phyloP scores from a whole-genome alignment of 1,139 yeast genomes.

The Suzukiozyma palmioleophila region DNA sequence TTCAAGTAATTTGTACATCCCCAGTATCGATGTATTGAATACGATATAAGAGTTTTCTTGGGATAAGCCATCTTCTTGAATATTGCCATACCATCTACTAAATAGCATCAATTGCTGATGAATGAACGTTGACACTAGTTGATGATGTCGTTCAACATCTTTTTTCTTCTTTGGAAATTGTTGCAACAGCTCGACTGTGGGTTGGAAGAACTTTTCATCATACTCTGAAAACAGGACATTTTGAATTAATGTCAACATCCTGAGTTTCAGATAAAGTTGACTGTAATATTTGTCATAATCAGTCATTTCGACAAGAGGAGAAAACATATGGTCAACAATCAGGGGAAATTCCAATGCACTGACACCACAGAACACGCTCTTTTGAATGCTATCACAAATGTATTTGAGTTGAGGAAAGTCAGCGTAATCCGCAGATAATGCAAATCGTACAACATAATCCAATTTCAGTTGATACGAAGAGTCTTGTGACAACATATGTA shows the following conservation, averaged over 20 bases:
- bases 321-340: conserved; percentile 14
- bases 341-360: conserved; percentile 11
- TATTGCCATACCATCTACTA: background rate
- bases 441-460: conserved; percentile 16
- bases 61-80: background rate
- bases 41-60: conserved; percentile 4
- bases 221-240: conserved; percentile 1
- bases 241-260: background rate
- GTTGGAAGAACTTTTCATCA: conserved; percentile 3
- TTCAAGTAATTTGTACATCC: conserved; percentile 7
- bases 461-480: conserved; percentile 9
- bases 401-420: conserved; percentile 3
- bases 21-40: conserved; percentile 8
- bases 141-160: background rate
- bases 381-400: conserved; percentile 12
- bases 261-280: conserved; percentile 1
- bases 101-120: background rate
- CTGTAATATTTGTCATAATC: conserved; percentile 2
- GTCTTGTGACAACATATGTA: conserved; percentile 5
- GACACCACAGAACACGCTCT: conserved; percentile 7
- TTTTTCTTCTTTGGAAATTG: background rate
- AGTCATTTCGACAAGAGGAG: conserved; percentile 7
- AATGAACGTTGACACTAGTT: conserved; percentile 3
- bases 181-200: background rate
- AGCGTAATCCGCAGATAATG: conserved; percentile 15